phyloP scores from a whole-genome alignment of 2,329 filamentous ascomycete species.

The Monilinia fructicola region DNA sequence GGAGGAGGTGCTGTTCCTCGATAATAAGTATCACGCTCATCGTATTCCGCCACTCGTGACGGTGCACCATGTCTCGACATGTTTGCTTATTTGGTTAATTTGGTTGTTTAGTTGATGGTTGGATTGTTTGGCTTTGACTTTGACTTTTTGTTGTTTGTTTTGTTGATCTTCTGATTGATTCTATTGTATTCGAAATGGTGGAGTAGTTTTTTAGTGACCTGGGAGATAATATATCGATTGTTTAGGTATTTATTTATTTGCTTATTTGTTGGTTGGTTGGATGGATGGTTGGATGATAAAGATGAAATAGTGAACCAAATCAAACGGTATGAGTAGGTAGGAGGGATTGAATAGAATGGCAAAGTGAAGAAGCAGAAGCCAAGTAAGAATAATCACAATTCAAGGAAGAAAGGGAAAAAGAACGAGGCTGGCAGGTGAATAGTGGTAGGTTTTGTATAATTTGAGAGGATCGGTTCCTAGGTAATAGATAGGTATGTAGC shows the following conservation, averaged over 20 bases:
- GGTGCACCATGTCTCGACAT: conserved; percentile 33
- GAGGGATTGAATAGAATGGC: neutral
- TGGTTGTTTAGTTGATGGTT: conserved; percentile 46
- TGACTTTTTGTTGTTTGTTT: too few relatives aligned
- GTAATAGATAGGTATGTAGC: too few relatives aligned
- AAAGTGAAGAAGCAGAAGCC: conserved; percentile 4
- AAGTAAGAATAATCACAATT: conserved; percentile 3
- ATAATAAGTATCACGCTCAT: conserved; percentile 36
- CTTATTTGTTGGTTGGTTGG: too few relatives aligned
- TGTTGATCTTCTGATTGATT: conserved; percentile 49
- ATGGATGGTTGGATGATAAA: too few relatives aligned
- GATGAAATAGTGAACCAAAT: neutral
- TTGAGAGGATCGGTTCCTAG: too few relatives aligned
- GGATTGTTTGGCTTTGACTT: conserved; percentile 3
- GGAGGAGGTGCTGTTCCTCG: conserved; percentile 31
- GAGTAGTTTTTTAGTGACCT: neutral
- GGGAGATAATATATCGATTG: neutral
- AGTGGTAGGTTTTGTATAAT: conserved; percentile 18
- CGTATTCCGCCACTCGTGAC: conserved; percentile 28
- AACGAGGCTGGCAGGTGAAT: conserved; percentile 17
- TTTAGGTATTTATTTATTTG: neutral
- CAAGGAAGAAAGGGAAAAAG: neutral
- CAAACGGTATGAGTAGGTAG: neutral
- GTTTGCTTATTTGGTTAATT: neutral
- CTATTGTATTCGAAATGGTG: conserved; percentile 62